Evolutionary conservation across 805 yeast species (phyloP), one percentile per base, ranked within the genome.

Genomic region (Pichia scutulata): DNA sequence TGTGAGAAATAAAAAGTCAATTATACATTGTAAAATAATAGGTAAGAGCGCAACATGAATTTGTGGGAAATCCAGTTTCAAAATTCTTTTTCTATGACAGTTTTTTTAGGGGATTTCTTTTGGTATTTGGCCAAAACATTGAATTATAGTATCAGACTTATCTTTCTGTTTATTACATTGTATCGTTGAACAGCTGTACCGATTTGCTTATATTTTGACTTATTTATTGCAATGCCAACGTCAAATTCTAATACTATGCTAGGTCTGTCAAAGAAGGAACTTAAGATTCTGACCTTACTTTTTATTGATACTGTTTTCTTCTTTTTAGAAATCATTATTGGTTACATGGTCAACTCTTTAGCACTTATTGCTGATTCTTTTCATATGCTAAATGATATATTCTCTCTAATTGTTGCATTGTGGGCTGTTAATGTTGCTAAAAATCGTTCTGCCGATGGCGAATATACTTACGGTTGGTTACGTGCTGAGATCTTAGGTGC

Each of bases 401-500:
- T 92, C 52, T 89, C 97, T 1, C 73, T 92, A 36, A 56, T 90
- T 19, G 89, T 92, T 46, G 99, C 99, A 0, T 71, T 90, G 30
- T 92, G 97, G 97, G 99, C 99, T 0, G 98, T 93, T 21, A 79
- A 79, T 54, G 96, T 89, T 13, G 89, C 97, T 48, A 85, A 85
- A 59, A 80, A 80, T 39, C 78, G 81, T 60, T 80, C 82, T 26
- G 93, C 96, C 1, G 93, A 89, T 64, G 84, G 93, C 3, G 83
- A 82, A 51, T 92, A 87, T 70, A 93, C 98, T 2, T 92, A 93
- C 61, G 99, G 99, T 18, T 89, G 97, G 96, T 95, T 92, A 67
- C 77, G 99, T 58, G 98, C 98, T 6, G 99, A 92, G 68, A 90
- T 92, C 48, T 74, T 92, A 53, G 99, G 99, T 50, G 99, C 98